A percentile compares a stretch with the other conserved stretches of the same genome.
These are phyloP conservation scores for Rhizodiscina lignyota DNA, from an alignment of 495 filamentous ascomycete genomes.

Conservation along the genomic window DNA sequence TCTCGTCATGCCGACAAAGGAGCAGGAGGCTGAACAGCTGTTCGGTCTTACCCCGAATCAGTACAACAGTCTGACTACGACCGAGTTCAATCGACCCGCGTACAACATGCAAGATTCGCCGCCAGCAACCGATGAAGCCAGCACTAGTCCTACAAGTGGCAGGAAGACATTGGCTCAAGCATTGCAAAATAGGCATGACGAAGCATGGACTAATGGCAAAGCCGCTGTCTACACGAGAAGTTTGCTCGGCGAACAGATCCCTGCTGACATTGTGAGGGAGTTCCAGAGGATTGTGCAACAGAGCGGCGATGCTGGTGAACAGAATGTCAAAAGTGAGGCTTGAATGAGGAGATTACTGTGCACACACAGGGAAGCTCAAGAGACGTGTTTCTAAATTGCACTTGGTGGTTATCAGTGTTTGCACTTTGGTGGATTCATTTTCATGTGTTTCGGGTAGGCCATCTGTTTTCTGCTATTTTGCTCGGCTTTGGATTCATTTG, in stretches of 20 bases:
- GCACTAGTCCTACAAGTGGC: slow-evolving; percentile 8
- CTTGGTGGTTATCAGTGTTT: slow-evolving; percentile 1
- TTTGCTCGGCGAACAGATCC: slow-evolving; percentile 87
- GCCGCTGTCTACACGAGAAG: slow-evolving; percentile 86
- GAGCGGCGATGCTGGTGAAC: slow-evolving; percentile 10
- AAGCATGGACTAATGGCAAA: slow-evolving; percentile 32
- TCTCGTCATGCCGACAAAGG: slow-evolving; percentile 57
- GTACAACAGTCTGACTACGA: slow-evolving; percentile 71
- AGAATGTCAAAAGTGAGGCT: no score
- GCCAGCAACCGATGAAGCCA: slow-evolving; percentile 20
- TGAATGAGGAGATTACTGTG: no score
- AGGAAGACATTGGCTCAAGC: slow-evolving; percentile 69
- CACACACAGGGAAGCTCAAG: no score
- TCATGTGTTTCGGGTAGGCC: slow-evolving; percentile 2
- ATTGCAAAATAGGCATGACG: slow-evolving; percentile 40
- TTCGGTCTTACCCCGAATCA: slow-evolving; percentile 75
- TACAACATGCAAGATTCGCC: slow-evolving; percentile 31
- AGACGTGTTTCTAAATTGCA: background rate
- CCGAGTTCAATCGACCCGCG: slow-evolving; percentile 40
- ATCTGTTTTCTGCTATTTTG: slow-evolving; percentile 3
- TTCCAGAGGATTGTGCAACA: slow-evolving; percentile 71
- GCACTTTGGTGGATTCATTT: slow-evolving; percentile 7
- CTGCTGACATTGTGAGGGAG: slow-evolving; percentile 76
- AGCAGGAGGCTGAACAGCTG: slow-evolving; percentile 78
- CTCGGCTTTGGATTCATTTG: slow-evolving; percentile 1